Evolutionary conservation across 75 land plant genomes (phyloP).

Genomic region (Adiantum capillusveneris): DNA sequence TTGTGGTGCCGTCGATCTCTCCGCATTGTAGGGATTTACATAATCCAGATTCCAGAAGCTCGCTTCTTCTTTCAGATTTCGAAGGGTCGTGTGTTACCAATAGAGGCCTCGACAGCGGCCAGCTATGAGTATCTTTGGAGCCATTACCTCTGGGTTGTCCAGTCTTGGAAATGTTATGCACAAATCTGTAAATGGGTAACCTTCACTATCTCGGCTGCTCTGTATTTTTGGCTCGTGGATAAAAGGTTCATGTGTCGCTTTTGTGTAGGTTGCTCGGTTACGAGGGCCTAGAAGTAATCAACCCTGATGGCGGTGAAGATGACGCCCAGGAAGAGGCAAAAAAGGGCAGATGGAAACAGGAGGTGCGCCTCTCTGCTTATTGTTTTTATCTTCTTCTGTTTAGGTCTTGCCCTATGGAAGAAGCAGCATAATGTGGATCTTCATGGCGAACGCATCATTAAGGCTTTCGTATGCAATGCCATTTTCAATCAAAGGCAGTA

Average conservation of each 20-base stretch:
- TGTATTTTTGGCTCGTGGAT: background rate
- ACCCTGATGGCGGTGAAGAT: slow-evolving; percentile 93
- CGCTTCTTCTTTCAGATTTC: too few species aligned
- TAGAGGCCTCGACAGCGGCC: too few species aligned
- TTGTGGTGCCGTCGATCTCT: too few species aligned
- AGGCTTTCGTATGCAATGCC: too few species aligned
- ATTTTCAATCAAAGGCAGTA: too few species aligned
- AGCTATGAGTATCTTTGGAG: slow-evolving; percentile 37
- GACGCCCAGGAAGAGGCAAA: slow-evolving; percentile 94
- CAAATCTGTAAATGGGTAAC: slow-evolving; percentile 65
- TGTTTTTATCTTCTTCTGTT: too few species aligned
- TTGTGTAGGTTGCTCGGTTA: slow-evolving; percentile 53
- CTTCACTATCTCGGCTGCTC: background rate
- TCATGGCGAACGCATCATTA: too few species aligned
- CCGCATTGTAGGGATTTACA: too few species aligned
- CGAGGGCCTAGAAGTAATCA: slow-evolving; percentile 92
- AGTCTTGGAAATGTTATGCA: slow-evolving; percentile 60
- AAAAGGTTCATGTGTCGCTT: background rate
- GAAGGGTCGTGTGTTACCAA: too few species aligned
- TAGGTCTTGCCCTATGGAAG: too few species aligned
- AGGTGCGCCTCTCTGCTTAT: slow-evolving; percentile 31
- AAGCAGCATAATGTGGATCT: too few species aligned
- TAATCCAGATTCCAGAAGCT: too few species aligned
- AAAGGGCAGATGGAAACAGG: slow-evolving; percentile 84
- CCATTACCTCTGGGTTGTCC: slow-evolving; percentile 56